Evolutionary conservation across 1,139 yeast species (phyloP), one percentile per base, ranked within the genome.

Genomic region (Oligophagozyma castellii): DNA sequence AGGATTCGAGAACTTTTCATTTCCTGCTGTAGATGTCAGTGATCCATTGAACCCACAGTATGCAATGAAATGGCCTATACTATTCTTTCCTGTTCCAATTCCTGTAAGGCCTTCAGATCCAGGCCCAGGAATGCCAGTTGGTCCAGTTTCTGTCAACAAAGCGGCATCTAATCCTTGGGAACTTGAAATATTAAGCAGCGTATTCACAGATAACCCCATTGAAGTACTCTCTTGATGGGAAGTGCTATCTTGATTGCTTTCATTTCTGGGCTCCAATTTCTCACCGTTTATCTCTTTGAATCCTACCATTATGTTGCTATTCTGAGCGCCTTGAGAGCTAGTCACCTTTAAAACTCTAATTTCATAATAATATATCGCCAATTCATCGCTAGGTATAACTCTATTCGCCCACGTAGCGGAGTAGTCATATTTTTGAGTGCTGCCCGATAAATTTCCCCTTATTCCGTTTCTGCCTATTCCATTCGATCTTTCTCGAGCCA

Each of bases 301-400:
- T 1, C 71, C 72, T 12, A 67, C 37, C 1, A 62, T 50, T 3
- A 63, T 49, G 35, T 63, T 67, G 30, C 64, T 51, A 28, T 56
- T 56, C 10, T 45, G 46, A 13, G 56, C 53, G 22, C 58, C 48
- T 20, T 60, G 58, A 16, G 62, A 53, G 19, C 58, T 39, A 6
- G 55, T 43, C 2, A 48, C 53, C 12, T 45, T 35, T 5, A 42
- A 29, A 2, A 73, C 48, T 27, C 59, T 57, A 4, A 72, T 55
- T 43, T 74, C 83, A 43, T 48, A 74, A 44, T 74, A 74, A 45
- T 64, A 74, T 2, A 73, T 51, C 0, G 76, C 75, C 26, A 49
- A 29, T 13, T 65, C 56, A 12, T 55, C 48, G 3, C 55, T 41
- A 2, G 68, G 63, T 5, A 72, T 51, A 2, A 58, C 43, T 28